Evolutionary conservation across 2,329 filamentous ascomycete species (phyloP).

Genomic region (Cladophialophora psammophila): DNA sequence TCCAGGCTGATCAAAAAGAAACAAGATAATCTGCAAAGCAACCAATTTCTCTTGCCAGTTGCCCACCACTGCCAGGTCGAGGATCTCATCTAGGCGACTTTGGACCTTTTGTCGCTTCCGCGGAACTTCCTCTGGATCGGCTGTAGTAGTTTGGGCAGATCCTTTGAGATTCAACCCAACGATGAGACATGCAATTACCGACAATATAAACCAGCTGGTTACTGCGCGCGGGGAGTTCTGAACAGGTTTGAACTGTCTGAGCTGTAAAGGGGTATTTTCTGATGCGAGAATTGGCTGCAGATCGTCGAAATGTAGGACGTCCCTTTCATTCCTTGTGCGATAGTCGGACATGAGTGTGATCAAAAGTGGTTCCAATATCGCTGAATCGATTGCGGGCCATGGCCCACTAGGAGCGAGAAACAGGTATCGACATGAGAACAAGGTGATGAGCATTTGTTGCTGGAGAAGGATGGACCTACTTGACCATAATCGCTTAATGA

Average conservation of each 20-base stretch:
- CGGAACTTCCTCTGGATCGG: conserved; percentile 18
- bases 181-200: conserved; percentile 48
- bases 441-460: conserved; percentile 77
- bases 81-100: conserved; percentile 22
- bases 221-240: conserved; percentile 47
- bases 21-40: conserved; percentile 33
- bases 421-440: conserved; percentile 71
- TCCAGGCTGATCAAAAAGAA: conserved; percentile 30
- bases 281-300: conserved; percentile 61
- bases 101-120: conserved; percentile 35
- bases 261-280: conserved; percentile 46
- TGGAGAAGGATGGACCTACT: conserved; percentile 71
- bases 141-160: conserved; percentile 1
- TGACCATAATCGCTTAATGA: conserved; percentile 77
- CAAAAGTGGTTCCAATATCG: conserved; percentile 22
- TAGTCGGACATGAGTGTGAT: conserved; percentile 77
- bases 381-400: conserved; percentile 44
- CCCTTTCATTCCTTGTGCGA: conserved; percentile 70
- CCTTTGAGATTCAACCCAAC: conserved; percentile 18
- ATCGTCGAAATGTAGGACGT: conserved; percentile 80
- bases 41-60: conserved; percentile 30
- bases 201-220: conserved; percentile 51
- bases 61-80: conserved; percentile 21
- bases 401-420: conserved; percentile 55
- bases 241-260: conserved; percentile 47